Base-by-base conservation (phyloP, 441 rosid genomes). In the Eruca vesicaria region DNA sequence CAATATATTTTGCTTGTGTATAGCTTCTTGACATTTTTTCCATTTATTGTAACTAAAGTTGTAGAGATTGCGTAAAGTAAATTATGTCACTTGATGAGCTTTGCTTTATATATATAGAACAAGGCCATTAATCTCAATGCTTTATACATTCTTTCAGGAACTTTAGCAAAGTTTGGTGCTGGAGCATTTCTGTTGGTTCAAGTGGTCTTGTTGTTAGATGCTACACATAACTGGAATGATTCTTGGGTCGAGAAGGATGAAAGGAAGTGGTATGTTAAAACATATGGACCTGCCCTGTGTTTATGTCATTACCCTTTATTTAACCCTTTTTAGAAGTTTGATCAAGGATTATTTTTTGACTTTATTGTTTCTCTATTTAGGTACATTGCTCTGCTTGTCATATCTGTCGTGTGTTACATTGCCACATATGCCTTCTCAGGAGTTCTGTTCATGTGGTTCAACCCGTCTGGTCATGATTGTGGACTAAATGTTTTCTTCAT, bases 191-290 rank as follows among this genome's bases (percentile, higher is more conserved):
- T 96, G 67, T 82, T 93, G 89, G 97, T 90, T 82, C 98, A 93
- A 85, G 98, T 93, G 82, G 72, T 93, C 73, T 86, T 93, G 77
- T 80, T 96, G 71, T 80, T 96, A 38, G 97, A 93, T 69, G 92
- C 88, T 80, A 85, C 92, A 3, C 99, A 93, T 83, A 57, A 90
- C 0, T 93, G 98, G 98, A 93, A 96, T 74, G 98, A 96, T 83
- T 85, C 97, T 66, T 96, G 98, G 99, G 97, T 90, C 57, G 98
- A 82, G 82, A 93, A 92, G 79, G 99, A 96, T 85, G 98, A 93
- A 79, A 98, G 82, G 68, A 93, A 89, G 75, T 96, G 98, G 99
- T 96, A 59, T 29, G 80, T 73, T 80, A 75, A 16, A 23, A 23
- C 26, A 1, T 3, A 29, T 72, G 28, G 23, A 21, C 66, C 14